Conservation (phyloP, 148 eudicot genomes). For the Gaultheria prostrata region DNA sequence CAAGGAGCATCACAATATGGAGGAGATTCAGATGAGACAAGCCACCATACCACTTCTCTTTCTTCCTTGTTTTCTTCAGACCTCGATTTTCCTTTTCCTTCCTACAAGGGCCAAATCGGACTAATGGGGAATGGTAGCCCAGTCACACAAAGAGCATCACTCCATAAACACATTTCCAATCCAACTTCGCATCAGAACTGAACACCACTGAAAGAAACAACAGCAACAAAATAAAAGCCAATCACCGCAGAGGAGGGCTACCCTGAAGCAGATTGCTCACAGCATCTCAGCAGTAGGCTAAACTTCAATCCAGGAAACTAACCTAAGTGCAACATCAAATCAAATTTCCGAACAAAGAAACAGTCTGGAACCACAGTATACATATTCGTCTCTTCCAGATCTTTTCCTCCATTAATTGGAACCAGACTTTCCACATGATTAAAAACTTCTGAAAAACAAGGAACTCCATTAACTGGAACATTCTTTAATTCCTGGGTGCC, state of each 20-base stretch:
- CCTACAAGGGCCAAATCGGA: neutral
- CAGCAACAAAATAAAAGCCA: neutral
- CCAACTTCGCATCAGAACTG: neutral
- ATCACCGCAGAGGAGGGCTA: neutral
- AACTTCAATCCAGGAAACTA: neutral
- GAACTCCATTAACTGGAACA: constrained; percentile 22
- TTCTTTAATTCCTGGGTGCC: constrained; percentile 16
- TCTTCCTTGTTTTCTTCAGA: neutral
- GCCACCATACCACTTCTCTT: neutral
- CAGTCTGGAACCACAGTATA: constrained; percentile 8
- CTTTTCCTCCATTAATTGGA: constrained; percentile 21
- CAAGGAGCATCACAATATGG: neutral
- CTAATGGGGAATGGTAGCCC: neutral
- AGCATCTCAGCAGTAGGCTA: neutral
- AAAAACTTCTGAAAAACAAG: constrained; percentile 23
- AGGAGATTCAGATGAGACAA: neutral
- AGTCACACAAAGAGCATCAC: neutral
- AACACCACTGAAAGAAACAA: neutral
- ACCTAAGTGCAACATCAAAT: constrained; percentile 1
- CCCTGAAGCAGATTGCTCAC: neutral
- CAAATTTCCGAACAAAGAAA: constrained; percentile 20
- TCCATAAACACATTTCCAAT: neutral
- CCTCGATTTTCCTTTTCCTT: neutral
- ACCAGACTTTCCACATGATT: constrained; percentile 23
- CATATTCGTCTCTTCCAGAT: neutral